phyloP scores from a whole-genome alignment of 192 early-diverging fungal species.

The Coemansia sp. region DNA sequence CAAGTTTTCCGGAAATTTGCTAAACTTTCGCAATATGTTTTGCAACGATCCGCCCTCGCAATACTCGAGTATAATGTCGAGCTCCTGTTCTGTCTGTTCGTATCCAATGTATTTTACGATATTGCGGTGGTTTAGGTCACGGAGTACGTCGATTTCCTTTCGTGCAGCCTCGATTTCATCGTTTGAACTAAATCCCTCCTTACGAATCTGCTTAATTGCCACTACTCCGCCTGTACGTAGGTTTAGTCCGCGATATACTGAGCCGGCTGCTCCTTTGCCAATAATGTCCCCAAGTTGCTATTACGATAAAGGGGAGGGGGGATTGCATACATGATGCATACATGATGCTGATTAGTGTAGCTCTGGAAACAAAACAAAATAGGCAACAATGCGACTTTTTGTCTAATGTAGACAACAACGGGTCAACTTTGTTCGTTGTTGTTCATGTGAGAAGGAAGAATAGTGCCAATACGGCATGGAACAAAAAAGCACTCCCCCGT shows the following conservation, averaged over 20 bases:
- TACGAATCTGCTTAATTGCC: conserved; percentile 73
- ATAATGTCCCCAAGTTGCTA: conserved; percentile 73
- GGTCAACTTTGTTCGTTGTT: background rate
- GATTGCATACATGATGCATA: conserved; percentile 4
- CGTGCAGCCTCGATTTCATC: conserved; percentile 63
- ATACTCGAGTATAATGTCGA: conserved; percentile 87
- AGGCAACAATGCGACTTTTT: background rate
- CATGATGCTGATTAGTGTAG: conserved; percentile 6
- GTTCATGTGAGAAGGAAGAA: conserved; percentile 3
- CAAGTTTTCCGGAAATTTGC: conserved; percentile 71
- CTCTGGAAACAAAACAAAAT: background rate
- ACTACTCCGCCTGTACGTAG: conserved; percentile 68
- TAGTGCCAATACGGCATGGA: background rate
- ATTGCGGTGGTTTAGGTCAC: conserved; percentile 70
- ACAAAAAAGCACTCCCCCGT: background rate
- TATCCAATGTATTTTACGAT: conserved; percentile 77
- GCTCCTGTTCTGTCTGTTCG: conserved; percentile 66
- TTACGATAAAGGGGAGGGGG: background rate
- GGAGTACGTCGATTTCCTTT: conserved; percentile 85
- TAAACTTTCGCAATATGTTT: conserved; percentile 71
- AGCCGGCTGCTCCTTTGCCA: conserved; percentile 75
- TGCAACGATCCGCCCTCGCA: conserved; percentile 78
- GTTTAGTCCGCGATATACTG: conserved; percentile 71
- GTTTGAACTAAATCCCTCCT: conserved; percentile 61
- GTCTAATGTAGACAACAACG: background rate